Conservation (phyloP, 169 alveolate species). For the Eimeria sp. region DNA sequence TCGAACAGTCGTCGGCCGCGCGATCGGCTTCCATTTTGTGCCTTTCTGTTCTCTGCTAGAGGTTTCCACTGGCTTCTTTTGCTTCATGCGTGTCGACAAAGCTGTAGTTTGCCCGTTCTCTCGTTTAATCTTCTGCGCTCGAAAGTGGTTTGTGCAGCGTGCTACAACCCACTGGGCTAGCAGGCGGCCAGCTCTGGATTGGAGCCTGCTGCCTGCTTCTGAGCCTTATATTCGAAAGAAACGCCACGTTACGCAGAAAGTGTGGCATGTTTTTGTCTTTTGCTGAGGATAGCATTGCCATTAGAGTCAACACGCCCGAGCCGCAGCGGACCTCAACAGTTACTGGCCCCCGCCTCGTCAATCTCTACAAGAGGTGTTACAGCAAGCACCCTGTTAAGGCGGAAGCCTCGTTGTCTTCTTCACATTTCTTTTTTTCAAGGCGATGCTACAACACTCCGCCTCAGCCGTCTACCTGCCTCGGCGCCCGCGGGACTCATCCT, state of each 20-base stretch:
- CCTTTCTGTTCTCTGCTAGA: background rate
- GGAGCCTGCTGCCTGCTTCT: conserved; percentile 8
- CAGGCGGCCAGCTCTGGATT: conserved; percentile 19
- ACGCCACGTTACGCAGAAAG: background rate
- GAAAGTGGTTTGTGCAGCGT: conserved; percentile 1
- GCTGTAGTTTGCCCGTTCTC: background rate
- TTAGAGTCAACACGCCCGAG: conserved; percentile 33
- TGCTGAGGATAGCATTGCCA: background rate
- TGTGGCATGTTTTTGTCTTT: background rate
- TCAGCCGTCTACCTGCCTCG: conserved; percentile 69
- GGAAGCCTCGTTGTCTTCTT: background rate
- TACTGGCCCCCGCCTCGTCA: conserved; percentile 30
- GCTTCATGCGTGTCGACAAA: background rate
- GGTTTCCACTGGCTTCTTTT: background rate
- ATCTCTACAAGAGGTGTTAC: background rate
- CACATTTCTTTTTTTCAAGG: background rate
- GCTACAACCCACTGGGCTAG: conserved; percentile 55
- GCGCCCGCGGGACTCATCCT: conserved; percentile 50
- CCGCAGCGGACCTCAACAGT: conserved; percentile 33
- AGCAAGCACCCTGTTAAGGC: background rate
- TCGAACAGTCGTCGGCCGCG: conserved; percentile 65
- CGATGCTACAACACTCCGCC: conserved; percentile 54
- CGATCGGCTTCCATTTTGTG: background rate
- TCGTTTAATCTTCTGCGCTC: background rate
- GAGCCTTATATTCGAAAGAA: background rate